These are phyloP conservation scores for grape (Vitis vinifera) DNA, from an alignment of 164 flowering plant species.

Conservation along the genomic window ASM3070453v1 NC_081805.1:9436001-9436500, in stretches of 20 bases:
- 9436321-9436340: conserved; percentile 8
- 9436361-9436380: conserved; percentile 5
- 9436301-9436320: conserved; percentile 29
- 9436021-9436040: too few species aligned
- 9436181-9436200: too few species aligned
- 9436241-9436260: background rate
- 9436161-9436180: too few species aligned
- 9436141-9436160: too few species aligned
- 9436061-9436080: too few species aligned
- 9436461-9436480: conserved; percentile 26
- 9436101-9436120: too few species aligned
- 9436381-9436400: conserved; percentile 8
- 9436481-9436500: conserved; percentile 28
- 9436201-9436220: background rate
- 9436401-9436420: background rate
- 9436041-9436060: too few species aligned
- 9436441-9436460: background rate
- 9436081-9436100: too few species aligned
- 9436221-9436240: background rate
- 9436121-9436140: too few species aligned
- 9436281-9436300: conserved; percentile 14
- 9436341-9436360: conserved; percentile 13
- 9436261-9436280: too few species aligned
- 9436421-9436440: background rate
- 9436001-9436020: too few species aligned